Evolutionary conservation across 306 rosid genomes (phyloP).

Genomic region (Malus sieversii): DNA sequence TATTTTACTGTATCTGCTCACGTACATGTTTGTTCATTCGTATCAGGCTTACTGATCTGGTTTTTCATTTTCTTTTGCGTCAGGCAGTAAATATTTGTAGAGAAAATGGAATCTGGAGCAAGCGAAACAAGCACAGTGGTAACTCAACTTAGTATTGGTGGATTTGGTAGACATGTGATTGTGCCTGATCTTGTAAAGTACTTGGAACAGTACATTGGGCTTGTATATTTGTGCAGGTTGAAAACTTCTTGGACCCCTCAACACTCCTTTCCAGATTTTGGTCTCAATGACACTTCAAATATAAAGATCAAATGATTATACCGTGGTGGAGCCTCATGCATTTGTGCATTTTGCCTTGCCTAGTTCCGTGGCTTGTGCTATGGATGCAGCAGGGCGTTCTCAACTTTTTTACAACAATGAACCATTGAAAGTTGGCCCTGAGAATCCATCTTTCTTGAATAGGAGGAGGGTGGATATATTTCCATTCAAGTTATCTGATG

Average conservation of each 20-base stretch:
- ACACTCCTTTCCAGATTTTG: constrained; percentile 57
- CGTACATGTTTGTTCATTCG: too few relatives aligned
- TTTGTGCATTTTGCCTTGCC: constrained; percentile 65
- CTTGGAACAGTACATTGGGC: constrained; percentile 25
- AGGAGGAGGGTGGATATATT: constrained; percentile 44
- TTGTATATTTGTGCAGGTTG: constrained; percentile 57
- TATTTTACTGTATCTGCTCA: background rate
- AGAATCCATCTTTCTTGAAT: constrained; percentile 43
- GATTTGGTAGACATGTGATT: constrained; percentile 28
- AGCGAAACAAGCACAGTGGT: constrained; percentile 31
- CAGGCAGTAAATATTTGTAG: background rate
- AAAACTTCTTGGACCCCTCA: constrained; percentile 50
- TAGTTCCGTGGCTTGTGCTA: constrained; percentile 32
- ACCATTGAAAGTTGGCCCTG: constrained; percentile 56
- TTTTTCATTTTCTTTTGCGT: background rate
- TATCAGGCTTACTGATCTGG: too few relatives aligned
- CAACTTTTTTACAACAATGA: constrained; percentile 32
- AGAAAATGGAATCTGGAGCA: constrained; percentile 38
- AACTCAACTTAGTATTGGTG: constrained; percentile 76
- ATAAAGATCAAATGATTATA: constrained; percentile 26
- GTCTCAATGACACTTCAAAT: constrained; percentile 6
- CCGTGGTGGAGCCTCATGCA: constrained; percentile 62
- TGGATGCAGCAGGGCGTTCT: constrained; percentile 41
- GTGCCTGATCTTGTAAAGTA: too few relatives aligned
- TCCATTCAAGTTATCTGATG: constrained; percentile 61